Evolutionary conservation across 352 stramenopile species (phyloP), one percentile per base, ranked within the genome.

Genomic region (Bremia lactucae): DNA sequence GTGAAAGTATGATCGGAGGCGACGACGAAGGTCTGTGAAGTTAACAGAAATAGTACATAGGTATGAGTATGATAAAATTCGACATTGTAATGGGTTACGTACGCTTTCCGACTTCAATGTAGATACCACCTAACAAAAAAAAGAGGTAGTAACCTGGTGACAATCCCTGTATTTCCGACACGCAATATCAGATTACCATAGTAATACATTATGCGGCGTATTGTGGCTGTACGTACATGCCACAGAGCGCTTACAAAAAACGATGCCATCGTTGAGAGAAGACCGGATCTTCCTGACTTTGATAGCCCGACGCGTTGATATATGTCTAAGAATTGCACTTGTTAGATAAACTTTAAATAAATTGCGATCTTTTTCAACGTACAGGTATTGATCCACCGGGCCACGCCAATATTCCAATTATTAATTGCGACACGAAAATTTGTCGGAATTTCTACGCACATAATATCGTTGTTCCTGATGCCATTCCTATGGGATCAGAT

Each of bases 381-480:
- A 86, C 75, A 92, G 14, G 80, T 89, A 54, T 92, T 89, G 49
- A 86, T 83, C 80, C 80, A 92, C 21, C 64, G 65, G 11, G 80
- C 80, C 38, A 92, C 80, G 11, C 79, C 79, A 34, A 83, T 92
- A 59, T 92, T 92, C 80, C 80, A 92, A 60, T 85, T 87, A 63
- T 92, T 92, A 49, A 89, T 89, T 16, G 72, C 77, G 14, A 88
- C 77, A 33, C 80, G 80, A 40, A 92, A 65, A 51, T 83, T 92
- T n/a, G 68, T 76, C n/a, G 80, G 80, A 2, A 87, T n/a, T 46
- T 92, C 80, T 6, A 92, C 80, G 26, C 72, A 87, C 3, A 92
- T 48, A 28, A 92, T 68, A 46, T 89, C 71, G 44, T 89, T 89
- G 62, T 89, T 92, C 14, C 68, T 89, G 54, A 92, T 85, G 11